Evolutionary conservation across 768 basidiomycete genomes (phyloP).

Genomic region (Boletellus sp.): DNA sequence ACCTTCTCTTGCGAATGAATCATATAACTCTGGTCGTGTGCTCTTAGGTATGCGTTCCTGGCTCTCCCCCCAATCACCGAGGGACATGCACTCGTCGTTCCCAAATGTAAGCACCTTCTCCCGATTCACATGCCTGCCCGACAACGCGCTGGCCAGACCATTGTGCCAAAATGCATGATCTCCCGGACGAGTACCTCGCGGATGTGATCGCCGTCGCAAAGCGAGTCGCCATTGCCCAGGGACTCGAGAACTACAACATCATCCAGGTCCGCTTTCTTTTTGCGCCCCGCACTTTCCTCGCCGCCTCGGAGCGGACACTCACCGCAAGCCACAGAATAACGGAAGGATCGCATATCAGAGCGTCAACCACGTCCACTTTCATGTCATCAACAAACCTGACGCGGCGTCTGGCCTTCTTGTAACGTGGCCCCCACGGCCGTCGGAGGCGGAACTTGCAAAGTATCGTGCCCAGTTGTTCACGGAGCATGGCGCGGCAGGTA

Average conservation of each 20-base stretch:
- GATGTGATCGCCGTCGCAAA: conserved; percentile 81
- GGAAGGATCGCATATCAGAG: conserved; percentile 60
- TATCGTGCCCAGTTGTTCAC: conserved; percentile 9
- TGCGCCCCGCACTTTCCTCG: neutral
- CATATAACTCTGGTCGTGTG: neutral
- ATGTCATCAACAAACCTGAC: conserved; percentile 88
- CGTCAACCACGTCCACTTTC: conserved; percentile 88
- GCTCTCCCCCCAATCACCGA: conserved; percentile 85
- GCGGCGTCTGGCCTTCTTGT: conserved; percentile 68
- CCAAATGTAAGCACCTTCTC: conserved; percentile 62
- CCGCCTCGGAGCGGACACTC: neutral
- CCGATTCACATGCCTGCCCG: neutral
- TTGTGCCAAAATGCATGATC: conserved; percentile 77
- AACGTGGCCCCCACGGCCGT: conserved; percentile 47
- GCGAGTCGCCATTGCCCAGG: conserved; percentile 73
- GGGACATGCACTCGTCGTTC: conserved; percentile 88
- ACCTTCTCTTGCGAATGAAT: no score
- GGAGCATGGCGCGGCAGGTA: neutral
- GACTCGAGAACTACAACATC: conserved; percentile 78
- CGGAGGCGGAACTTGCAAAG: conserved; percentile 5
- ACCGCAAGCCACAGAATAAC: conserved; percentile 49
- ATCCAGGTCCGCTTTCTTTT: conserved; percentile 45
- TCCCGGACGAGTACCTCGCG: conserved; percentile 77
- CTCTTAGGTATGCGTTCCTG: conserved; percentile 72
- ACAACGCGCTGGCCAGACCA: conserved; percentile 53